Percentiles rank a stretch among this genome's conserved stretches.
phyloP scores from a whole-genome alignment of 768 basidiomycete species.

The Tylopilus plumbeoviolaceoides region DNA sequence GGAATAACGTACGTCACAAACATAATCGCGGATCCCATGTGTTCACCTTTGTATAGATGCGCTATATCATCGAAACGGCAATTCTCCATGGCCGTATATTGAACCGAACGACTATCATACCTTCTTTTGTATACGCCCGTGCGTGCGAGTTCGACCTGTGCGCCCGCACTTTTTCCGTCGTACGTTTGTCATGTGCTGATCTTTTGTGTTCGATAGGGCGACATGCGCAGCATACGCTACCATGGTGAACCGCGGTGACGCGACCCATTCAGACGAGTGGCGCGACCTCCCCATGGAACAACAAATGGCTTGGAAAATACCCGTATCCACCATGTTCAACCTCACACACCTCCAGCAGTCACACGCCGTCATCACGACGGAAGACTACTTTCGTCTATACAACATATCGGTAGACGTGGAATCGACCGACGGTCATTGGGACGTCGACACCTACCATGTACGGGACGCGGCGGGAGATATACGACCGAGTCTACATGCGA shows the following conservation, averaged over 20 bases:
- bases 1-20: conserved; percentile 39
- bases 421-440: conserved; percentile 36
- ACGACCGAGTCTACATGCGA: conserved; percentile 27
- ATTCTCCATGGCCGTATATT: conserved; percentile 40
- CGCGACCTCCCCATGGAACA: conserved; percentile 33
- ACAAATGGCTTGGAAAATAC: conserved; percentile 35
- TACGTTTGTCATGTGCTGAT: background rate
- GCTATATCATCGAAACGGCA: conserved; percentile 46
- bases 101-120: conserved; percentile 42
- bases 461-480: conserved; percentile 10
- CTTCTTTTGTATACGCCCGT: conserved; percentile 45
- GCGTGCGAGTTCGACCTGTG: conserved; percentile 38
- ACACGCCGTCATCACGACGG: conserved; percentile 36
- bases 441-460: conserved; percentile 32
- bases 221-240: conserved; percentile 39
- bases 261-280: conserved; percentile 38
- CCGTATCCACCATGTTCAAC: conserved; percentile 41
- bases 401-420: conserved; percentile 32
- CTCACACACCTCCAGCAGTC: conserved; percentile 35
- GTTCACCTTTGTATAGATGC: conserved; percentile 31
- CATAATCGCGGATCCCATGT: no score
- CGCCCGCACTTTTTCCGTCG: background rate
- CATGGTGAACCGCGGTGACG: conserved; percentile 47
- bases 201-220: conserved; percentile 10
- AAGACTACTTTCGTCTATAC: conserved; percentile 42